Evolutionary conservation across 192 early-diverging fungal species (phyloP), one percentile per base, ranked within the genome.

Genomic region (Coemansia sp.): DNA sequence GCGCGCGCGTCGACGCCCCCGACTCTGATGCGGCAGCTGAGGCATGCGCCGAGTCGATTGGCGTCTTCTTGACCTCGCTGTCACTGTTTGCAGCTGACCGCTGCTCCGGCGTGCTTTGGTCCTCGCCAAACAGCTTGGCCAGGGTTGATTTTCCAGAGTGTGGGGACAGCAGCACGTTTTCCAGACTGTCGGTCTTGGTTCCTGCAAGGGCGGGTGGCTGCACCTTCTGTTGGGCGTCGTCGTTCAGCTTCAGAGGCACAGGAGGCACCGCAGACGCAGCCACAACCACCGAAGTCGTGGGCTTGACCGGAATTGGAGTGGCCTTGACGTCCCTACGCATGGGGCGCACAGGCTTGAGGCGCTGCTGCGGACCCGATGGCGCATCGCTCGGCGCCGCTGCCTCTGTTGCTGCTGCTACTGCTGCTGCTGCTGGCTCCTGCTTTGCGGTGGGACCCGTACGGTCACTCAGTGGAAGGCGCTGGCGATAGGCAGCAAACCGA

Each of bases 341-440:
- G 29, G 75, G 75, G 10, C 75, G 69, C 27, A 78, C 62, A 1
- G 75, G 69, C 65, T 61, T 67, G 27, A 66, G 75, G 6, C 70
- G 61, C 20, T 65, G 61, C 20, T 68, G 67, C 17, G 47, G 55
- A 28, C 34, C 58, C 28, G 55, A 30, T 3, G 36, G 8, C 15
- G 36, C 38, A 20, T 42, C 41, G 27, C 47, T 7, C 7, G 48
- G 36, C 14, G 37, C 22, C 19, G 62, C 45, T 50, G 62, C 34
- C 7, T 36, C 34, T 6, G 34, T 11, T 36, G 34, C 34, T 36
- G 34, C 5, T 36, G 9, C 9, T 4, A 4, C 44, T 10, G 52
- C 14, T 5, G 30, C 40, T 7, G 37, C 59, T 28, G 55, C 23
- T 3, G 57, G 34, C n/a, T 30, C 33, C 34, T 40, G 23, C 30